These are phyloP conservation scores for Malus sieversii DNA, from an alignment of 306 rosid genomes.

Conservation along the genomic window DNA sequence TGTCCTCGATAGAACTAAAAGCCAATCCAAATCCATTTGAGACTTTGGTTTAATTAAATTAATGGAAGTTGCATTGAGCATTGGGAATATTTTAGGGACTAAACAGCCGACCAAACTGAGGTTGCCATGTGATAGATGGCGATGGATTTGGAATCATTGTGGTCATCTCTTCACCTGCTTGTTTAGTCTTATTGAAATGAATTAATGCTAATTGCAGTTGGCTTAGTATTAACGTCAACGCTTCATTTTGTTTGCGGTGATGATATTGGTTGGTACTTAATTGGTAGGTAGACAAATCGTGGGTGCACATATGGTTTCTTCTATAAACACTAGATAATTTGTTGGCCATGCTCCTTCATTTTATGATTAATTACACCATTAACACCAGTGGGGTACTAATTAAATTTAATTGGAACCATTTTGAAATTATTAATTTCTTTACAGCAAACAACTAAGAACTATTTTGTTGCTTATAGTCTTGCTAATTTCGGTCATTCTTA, in stretches of 20 bases:
- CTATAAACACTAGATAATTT: not conserved
- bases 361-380: not conserved
- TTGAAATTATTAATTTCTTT: not conserved
- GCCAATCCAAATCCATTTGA: conserved; percentile 42
- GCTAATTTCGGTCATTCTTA: no score
- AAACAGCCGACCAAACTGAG: conserved; percentile 65
- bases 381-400: not conserved
- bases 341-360: not conserved
- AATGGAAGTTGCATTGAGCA: conserved; percentile 37
- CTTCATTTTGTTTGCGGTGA: not conserved
- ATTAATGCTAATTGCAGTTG: conserved; percentile 7
- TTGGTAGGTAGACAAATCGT: not conserved
- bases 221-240: conserved; percentile 42
- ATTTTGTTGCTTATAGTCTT: not conserved
- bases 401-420: not conserved
- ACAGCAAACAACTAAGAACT: not conserved
- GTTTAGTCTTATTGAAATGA: conserved; percentile 15
- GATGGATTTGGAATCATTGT: conserved; percentile 69
- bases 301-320: not conserved
- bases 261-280: not conserved
- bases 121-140: conserved; percentile 65
- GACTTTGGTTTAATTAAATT: conserved; percentile 21
- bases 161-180: conserved; percentile 43
- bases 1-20: conserved; percentile 53
- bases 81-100: conserved; percentile 36